These are phyloP conservation scores for Grosmannia serpens DNA, from an alignment of 2,329 filamentous ascomycete species.

Conservation along the genomic window DNA sequence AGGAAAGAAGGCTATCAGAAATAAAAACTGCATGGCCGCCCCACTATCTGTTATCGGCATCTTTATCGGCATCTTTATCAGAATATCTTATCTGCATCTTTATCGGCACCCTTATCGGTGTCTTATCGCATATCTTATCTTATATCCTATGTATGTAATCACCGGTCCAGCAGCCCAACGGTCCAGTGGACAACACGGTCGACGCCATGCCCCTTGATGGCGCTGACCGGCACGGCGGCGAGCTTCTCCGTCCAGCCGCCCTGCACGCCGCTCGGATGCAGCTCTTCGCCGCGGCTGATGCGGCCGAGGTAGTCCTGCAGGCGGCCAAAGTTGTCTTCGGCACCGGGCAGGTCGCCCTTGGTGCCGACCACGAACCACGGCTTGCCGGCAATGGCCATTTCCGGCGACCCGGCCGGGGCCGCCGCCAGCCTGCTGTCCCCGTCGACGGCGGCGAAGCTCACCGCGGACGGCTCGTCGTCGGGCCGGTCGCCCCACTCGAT, in stretches of 20 bases:
- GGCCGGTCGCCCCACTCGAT: slow-evolving; percentile 36
- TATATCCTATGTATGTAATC: slow-evolving; percentile 2
- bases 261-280: slow-evolving; percentile 61
- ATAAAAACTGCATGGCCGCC: not conserved
- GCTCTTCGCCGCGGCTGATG: slow-evolving; percentile 48
- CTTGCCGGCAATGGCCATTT: slow-evolving; percentile 77
- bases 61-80: too few relatives aligned
- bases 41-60: not conserved
- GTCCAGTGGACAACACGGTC: slow-evolving; percentile 63
- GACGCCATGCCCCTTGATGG: slow-evolving; percentile 76
- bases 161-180: slow-evolving; percentile 50
- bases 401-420: slow-evolving; percentile 17
- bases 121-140: not conserved
- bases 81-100: too few relatives aligned
- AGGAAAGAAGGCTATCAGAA: not conserved
- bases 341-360: slow-evolving; percentile 74
- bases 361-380: slow-evolving; percentile 95
- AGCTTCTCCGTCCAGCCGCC: slow-evolving; percentile 49
- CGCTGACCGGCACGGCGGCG: slow-evolving; percentile 73
- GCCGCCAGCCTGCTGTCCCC: not conserved
- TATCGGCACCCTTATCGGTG: too few relatives aligned
- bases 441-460: not conserved
- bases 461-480: slow-evolving; percentile 23
- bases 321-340: slow-evolving; percentile 62
- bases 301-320: slow-evolving; percentile 60